Evolutionary conservation across 305 asterid genomes (phyloP).

Genomic region (Fraxinus dipetala): DNA sequence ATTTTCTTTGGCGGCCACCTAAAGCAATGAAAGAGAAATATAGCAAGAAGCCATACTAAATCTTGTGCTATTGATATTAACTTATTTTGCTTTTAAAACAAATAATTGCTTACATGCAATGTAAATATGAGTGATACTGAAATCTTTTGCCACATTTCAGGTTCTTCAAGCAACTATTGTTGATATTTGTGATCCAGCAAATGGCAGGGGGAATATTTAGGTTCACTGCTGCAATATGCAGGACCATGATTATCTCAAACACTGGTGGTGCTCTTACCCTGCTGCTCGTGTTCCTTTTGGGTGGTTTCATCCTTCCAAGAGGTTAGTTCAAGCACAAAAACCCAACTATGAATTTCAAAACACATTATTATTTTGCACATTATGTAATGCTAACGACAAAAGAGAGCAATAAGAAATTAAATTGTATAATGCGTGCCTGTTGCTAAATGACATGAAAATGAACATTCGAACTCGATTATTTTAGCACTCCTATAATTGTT

Average conservation of each 20-base stretch:
- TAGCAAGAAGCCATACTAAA: neutral
- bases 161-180: constrained; percentile 44
- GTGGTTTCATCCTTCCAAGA: constrained; percentile 54
- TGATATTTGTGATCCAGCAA: constrained; percentile 46
- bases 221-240: constrained; percentile 39
- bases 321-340: constrained; percentile 29
- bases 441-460: neutral
- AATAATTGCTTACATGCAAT: neutral
- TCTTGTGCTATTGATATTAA: neutral
- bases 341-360: constrained; percentile 1
- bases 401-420: neutral
- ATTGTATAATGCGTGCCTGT: neutral
- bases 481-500: neutral
- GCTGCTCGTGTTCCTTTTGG: constrained; percentile 43
- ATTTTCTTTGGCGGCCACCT: neutral
- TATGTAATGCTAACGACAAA: neutral
- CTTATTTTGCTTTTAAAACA: neutral
- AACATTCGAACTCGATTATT: neutral
- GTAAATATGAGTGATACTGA: neutral
- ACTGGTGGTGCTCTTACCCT: constrained; percentile 50
- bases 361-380: neutral
- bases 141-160: constrained; percentile 23
- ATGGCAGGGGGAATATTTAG: constrained; percentile 52
- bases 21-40: neutral
- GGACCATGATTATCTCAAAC: constrained; percentile 49